Conservation (phyloP, 139 green algal genomes). For the Prasinococcaceae sp. region DNA sequence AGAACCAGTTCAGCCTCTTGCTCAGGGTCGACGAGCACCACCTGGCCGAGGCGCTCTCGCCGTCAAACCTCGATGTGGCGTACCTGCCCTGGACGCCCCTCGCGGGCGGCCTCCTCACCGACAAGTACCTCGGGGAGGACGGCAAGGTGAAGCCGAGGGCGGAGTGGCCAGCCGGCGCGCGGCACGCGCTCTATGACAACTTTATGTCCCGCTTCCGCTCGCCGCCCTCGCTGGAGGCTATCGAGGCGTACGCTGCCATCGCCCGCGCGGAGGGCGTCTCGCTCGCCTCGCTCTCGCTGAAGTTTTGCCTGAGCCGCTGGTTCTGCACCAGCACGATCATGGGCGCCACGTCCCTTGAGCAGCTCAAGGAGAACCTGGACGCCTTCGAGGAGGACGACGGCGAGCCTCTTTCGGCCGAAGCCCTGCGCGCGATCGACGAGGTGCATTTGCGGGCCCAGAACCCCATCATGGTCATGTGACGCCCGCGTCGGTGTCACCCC, state of each 20-base stretch:
- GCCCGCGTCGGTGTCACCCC: conserved; percentile 3
- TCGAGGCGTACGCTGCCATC: conserved; percentile 43
- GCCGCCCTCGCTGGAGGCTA: conserved; percentile 16
- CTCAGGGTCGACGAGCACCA: conserved; percentile 38
- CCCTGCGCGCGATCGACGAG: conserved; percentile 31
- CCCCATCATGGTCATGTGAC: conserved; percentile 20
- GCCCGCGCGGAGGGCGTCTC: conserved; percentile 37
- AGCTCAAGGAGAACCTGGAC: conserved; percentile 41
- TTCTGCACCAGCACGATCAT: conserved; percentile 36
- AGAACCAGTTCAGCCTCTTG: conserved; percentile 58
- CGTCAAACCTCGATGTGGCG: not conserved
- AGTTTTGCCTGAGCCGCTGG: conserved; percentile 34
- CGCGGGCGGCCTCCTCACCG: conserved; percentile 46
- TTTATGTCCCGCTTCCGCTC: conserved; percentile 33
- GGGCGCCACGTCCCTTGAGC: conserved; percentile 34
- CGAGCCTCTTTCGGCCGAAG: conserved; percentile 29
- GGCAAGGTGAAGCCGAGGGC: not conserved
- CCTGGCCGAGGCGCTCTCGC: conserved; percentile 31
- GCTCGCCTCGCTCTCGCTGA: conserved; percentile 34
- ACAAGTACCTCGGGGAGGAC: conserved; percentile 45
- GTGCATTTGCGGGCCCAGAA: conserved; percentile 46
- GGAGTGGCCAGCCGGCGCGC: conserved; percentile 7
- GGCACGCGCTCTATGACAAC: conserved; percentile 23
- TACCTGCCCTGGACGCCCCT: conserved; percentile 29
- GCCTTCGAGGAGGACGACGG: conserved; percentile 18